Percentiles rank a stretch among this genome's conserved stretches.
These are phyloP conservation scores for Melampsora americana DNA, from an alignment of 1,284 basidiomycete species.

Conservation along the genomic window DNA sequence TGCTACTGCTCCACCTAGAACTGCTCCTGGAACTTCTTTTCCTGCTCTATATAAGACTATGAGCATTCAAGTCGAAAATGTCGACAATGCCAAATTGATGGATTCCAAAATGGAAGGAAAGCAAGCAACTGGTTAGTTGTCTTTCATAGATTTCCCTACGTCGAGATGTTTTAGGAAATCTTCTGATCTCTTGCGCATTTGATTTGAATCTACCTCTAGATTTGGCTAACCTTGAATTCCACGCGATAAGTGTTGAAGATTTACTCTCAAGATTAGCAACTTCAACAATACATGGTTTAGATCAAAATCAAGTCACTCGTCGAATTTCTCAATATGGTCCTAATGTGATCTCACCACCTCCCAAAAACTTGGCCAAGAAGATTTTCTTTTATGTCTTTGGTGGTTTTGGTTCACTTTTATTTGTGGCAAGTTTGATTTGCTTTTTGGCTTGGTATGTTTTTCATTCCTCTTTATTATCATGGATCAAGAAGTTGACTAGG, in stretches of 20 bases:
- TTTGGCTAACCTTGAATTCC: slow-evolving; percentile 59
- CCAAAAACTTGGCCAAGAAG: slow-evolving; percentile 53
- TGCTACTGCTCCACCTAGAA: background rate
- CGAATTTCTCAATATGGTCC: slow-evolving; percentile 56
- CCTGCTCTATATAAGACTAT: too few relatives aligned
- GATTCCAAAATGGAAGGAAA: too few relatives aligned
- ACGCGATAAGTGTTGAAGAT: slow-evolving; percentile 59
- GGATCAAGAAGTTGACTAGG: too few relatives aligned
- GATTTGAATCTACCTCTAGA: background rate
- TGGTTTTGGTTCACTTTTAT: slow-evolving; percentile 63
- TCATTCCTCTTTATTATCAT: background rate
- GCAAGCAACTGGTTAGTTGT: too few relatives aligned
- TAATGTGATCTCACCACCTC: slow-evolving; percentile 56
- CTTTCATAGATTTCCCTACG: too few relatives aligned
- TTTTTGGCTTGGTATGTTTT: slow-evolving; percentile 57
- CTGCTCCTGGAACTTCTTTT: too few relatives aligned
- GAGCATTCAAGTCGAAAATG: too few relatives aligned
- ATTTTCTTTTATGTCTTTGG: slow-evolving; percentile 58
- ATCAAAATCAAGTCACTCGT: slow-evolving; percentile 59
- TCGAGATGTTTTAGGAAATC: too few relatives aligned
- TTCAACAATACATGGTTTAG: slow-evolving; percentile 59
- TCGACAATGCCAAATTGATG: too few relatives aligned
- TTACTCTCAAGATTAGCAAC: slow-evolving; percentile 60
- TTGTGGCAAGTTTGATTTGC: slow-evolving; percentile 59
- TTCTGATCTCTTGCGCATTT: background rate